Conservation (phyloP, 257 asterid genomes). For the Handroanthus guayacan region DNA sequence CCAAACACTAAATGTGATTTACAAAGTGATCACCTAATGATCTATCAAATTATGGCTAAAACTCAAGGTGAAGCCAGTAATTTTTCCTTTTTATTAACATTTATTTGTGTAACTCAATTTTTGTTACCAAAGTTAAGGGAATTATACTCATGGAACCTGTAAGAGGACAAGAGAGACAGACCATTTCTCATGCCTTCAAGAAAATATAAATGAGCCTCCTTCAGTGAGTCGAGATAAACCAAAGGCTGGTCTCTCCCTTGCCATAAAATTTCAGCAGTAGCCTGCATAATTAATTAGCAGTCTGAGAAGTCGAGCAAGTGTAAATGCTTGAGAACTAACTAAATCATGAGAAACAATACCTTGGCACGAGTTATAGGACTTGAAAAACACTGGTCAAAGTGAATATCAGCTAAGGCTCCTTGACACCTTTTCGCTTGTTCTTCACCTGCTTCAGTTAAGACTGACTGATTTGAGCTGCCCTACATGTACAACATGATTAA, state of each 20-base stretch:
- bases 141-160: not conserved
- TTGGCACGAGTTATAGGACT: conserved; percentile 89
- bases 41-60: conserved; percentile 8
- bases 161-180: conserved; percentile 41
- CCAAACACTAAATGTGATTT: conserved; percentile 65
- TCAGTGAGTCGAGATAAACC: conserved; percentile 72
- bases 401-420: conserved; percentile 54
- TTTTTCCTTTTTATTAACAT: not conserved
- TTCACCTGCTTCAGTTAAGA: conserved; percentile 68
- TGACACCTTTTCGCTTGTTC: conserved; percentile 73
- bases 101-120: not conserved
- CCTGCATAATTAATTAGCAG: conserved; percentile 51
- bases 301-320: conserved; percentile 27
- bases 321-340: not conserved
- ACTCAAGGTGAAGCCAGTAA: not conserved
- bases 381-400: conserved; percentile 76
- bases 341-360: conserved; percentile 41
- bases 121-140: not conserved
- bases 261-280: conserved; percentile 83
- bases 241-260: conserved; percentile 72
- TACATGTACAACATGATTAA: conserved; percentile 37
- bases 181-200: conserved; percentile 92
- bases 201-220: conserved; percentile 76
- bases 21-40: conserved; percentile 44
- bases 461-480: conserved; percentile 84